Evolutionary conservation across 208 protist species (phyloP), one percentile per base, ranked within the genome.

Genomic region (Acanthamoeba sp.): DNA sequence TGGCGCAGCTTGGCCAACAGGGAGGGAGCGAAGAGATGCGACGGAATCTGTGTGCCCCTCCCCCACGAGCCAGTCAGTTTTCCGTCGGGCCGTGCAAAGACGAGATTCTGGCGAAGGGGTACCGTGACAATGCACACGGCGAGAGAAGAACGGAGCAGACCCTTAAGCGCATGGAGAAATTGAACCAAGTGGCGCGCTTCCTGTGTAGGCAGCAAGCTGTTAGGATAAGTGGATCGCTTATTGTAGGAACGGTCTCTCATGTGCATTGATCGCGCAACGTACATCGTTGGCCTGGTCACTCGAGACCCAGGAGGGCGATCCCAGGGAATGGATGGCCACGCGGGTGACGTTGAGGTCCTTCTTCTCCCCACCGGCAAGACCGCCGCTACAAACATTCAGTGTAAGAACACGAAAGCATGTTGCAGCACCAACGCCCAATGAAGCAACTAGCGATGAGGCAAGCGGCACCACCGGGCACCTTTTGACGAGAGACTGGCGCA

Each of bases 111-210:
- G n/a, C n/a, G n/a, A n/a, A n/a, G n/a, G 50, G 88, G 95, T 18
- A 96, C 78, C 2, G 93, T 95, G 2, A 96, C 85, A 2, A 94
- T 57, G 66, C 93, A 95, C 9, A 94, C 84, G 0, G 93, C 87
- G 0, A 95, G 20, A 3, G 95, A 96, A 50, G 93, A 94, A 29
- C 95, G 42, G 18, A 96, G 40, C 18, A 96, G 34, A 24, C 95
- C 95, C 40, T 94, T 96, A 0, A 96, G 29, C 40, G 93, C 50
- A 34, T 95, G 93, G 12, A 96, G 34, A 29, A 96, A 96, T 24
- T 94, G 80, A 4, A 96, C 48, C 6, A 96, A 78, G 38, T 80
- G 32, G 5, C 48, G 42, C 45, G 27, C 64, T 38, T 94, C 78
- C 66, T 94, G 55, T 27, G 57, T 87, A 10, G 29, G 29, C 10